Percentiles rank a stretch among this genome's conserved stretches.
Evolutionary conservation across 768 basidiomycete genomes (phyloP).

Genomic region (Russula griseocarnosa): DNA sequence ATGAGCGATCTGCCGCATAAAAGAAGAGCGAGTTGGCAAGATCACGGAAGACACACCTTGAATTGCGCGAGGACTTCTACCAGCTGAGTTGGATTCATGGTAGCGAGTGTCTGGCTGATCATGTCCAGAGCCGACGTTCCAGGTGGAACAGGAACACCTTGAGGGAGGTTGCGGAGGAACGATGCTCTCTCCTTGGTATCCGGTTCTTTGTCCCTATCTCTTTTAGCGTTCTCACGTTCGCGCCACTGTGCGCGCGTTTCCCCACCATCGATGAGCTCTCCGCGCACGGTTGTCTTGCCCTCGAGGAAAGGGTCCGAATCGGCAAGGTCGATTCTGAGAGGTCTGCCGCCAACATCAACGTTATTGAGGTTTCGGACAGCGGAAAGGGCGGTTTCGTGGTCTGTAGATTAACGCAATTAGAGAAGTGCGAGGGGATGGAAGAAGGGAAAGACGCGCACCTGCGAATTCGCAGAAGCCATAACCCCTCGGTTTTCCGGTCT

Average conservation of each 20-base stretch:
- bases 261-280: conserved; percentile 72
- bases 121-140: conserved; percentile 72
- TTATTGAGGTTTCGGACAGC: conserved; percentile 96
- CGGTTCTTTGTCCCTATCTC: conserved; percentile 10
- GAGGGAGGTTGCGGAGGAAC: conserved; percentile 66
- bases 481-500: conserved; percentile 91
- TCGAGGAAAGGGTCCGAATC: conserved; percentile 91
- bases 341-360: conserved; percentile 86
- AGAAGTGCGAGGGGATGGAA: not conserved
- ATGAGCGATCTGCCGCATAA: not conserved
- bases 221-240: conserved; percentile 39
- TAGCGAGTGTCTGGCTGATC: conserved; percentile 82
- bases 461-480: conserved; percentile 94
- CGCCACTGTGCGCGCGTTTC: conserved; percentile 56
- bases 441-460: conserved; percentile 45
- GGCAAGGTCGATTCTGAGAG: conserved; percentile 89
- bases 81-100: conserved; percentile 76
- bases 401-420: conserved; percentile 39
- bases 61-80: conserved; percentile 96
- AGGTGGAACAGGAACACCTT: conserved; percentile 67
- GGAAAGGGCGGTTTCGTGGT: conserved; percentile 92
- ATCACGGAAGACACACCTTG: conserved; percentile 62
- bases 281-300: conserved; percentile 83
- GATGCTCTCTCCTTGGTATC: conserved; percentile 38
- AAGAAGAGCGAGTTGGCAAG: not conserved